Base-by-base conservation (phyloP, 202 grass and related monocot species). In the Musa balbisiana region DNA sequence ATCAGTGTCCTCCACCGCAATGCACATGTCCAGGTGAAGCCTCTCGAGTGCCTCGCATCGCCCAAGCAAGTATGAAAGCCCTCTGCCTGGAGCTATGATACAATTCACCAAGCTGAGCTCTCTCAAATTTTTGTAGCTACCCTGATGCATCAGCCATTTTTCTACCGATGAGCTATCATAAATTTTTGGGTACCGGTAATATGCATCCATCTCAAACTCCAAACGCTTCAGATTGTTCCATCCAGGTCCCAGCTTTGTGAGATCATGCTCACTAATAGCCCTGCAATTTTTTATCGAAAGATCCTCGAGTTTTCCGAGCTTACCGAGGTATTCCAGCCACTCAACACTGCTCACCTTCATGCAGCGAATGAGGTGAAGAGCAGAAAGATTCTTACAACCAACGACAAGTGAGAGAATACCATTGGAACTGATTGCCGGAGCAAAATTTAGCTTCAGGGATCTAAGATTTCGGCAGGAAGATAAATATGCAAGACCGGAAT, bases 251-350 rank as follows among this genome's bases (percentile, higher is more conserved):
- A 96, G 58, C 53, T 87, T 87, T 23, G 89, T 55, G 64, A 92
- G 70, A 59, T 85, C 89, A 85, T 87, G 85, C 76, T 89, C 82
- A 22, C 59, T 74, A 80, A 96, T 87, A 65, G 60, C 82, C 27
- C 83, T 78, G 81, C 92, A 96, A 82, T 89, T 79, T 78, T 89
- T 87, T 17, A 96, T 84, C 52, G 81, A 84, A 53, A 96, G 82
- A 75, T 89, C 84, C 55, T 80, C 69, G 63, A 86, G 74, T 9
- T 87, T 76, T 66, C 88, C 87, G 54, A 74, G 3, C 55, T 64
- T 83, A 14, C 86, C 86, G 50, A 96, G 76, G 76, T 91, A 96
- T 53, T 83, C 86, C 1, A 96, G 71, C 92, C 92, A 96, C 78
- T 84, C 80, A 26, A 82, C 26, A 9, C 76, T 89, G 16, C 60